These are phyloP conservation scores for Capsicum pubescens DNA, from an alignment of 257 asterid genomes.

Conservation along the genomic window DNA sequence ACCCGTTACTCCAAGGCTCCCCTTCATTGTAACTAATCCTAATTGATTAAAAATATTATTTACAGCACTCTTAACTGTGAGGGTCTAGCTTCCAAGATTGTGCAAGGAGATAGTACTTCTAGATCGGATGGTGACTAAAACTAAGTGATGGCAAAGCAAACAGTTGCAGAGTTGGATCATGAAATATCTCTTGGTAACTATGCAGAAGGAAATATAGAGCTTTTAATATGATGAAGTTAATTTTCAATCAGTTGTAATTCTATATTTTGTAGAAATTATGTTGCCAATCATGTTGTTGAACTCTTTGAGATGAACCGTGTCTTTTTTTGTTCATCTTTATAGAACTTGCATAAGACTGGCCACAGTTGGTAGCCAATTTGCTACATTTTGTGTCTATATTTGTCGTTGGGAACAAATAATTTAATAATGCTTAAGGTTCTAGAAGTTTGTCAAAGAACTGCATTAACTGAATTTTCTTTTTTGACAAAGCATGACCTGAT, in stretches of 20 bases:
- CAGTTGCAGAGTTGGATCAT: neutral
- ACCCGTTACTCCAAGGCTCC: too few relatives aligned
- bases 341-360: slow-evolving; percentile 11
- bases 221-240: slow-evolving; percentile 9
- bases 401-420: neutral
- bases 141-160: slow-evolving; percentile 13
- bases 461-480: slow-evolving; percentile 7
- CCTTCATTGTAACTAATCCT: neutral
- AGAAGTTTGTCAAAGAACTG: slow-evolving; percentile 17
- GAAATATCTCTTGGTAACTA: neutral
- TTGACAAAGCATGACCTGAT: neutral
- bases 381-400: neutral
- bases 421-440: neutral
- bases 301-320: slow-evolving; percentile 5
- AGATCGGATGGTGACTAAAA: neutral
- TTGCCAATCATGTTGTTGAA: neutral
- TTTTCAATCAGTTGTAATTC: neutral
- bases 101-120: neutral
- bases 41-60: neutral
- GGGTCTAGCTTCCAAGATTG: neutral
- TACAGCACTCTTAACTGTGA: neutral
- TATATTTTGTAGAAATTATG: slow-evolving; percentile 13
- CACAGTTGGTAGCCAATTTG: neutral
- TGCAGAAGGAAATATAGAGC: neutral
- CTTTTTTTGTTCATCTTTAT: neutral